Conservation (phyloP, 164 flowering plant genomes). For the Pachysandra terminalis region DNA sequence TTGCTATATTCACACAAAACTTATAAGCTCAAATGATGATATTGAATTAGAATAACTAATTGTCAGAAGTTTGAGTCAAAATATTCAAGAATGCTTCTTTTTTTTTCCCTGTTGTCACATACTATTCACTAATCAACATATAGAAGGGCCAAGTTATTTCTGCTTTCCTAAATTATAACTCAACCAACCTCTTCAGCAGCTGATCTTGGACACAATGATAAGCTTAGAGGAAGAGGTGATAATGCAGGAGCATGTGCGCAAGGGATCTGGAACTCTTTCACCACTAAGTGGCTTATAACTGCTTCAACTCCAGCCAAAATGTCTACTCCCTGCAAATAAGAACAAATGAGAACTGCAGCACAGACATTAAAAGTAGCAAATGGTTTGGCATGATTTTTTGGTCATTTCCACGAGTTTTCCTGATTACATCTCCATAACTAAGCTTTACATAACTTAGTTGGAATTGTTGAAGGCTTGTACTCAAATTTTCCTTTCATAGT, state of each 20-base stretch:
- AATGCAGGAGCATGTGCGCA: slow-evolving; percentile 97
- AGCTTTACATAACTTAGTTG: too few species aligned
- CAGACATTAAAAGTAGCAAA: not conserved
- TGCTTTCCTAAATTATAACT: not conserved
- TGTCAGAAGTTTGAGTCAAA: too few species aligned
- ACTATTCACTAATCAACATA: not conserved
- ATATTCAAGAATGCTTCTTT: too few species aligned
- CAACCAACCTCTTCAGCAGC: slow-evolving; percentile 84
- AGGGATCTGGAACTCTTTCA: slow-evolving; percentile 75
- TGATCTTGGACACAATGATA: slow-evolving; percentile 58
- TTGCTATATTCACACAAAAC: too few species aligned
- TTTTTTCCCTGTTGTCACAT: not conserved
- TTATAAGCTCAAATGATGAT: too few species aligned
- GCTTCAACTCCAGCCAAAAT: slow-evolving; percentile 85
- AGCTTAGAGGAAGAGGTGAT: slow-evolving; percentile 48
- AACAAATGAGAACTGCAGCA: not conserved
- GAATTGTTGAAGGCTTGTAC: not conserved
- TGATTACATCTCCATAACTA: not conserved
- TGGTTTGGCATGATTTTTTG: not conserved
- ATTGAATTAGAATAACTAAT: too few species aligned
- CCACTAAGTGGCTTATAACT: slow-evolving; percentile 83
- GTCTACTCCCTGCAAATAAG: slow-evolving; percentile 65
- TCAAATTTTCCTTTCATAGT: not conserved
- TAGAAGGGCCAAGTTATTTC: not conserved
- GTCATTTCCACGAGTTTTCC: not conserved